Evolutionary conservation across 768 basidiomycete genomes (phyloP), one percentile per base, ranked within the genome.

Genomic region (Austroboletus eburneus): DNA sequence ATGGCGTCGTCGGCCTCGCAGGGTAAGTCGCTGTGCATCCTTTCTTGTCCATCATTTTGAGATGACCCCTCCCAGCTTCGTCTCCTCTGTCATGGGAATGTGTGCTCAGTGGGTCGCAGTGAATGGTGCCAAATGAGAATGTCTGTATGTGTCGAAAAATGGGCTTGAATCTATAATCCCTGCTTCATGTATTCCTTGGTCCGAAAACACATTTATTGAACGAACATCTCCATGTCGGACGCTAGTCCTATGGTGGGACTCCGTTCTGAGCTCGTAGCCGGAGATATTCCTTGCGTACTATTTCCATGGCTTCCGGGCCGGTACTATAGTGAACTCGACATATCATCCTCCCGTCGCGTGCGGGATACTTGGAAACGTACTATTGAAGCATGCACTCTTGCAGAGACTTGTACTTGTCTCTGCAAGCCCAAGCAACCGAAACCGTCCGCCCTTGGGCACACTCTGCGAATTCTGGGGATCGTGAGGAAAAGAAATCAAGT

Each of bases 381-480:
- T 79, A 90, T 62, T 81, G 79, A 13, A 83, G 58, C 78, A 94
- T 84, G 62, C 91, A 94, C 1, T 77, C 75, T 60, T 93, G 86
- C 35, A 93, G 73, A 12, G 67, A 71, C 56, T 78, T 81, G 44
- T 87, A 78, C 60, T 83, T 76, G 25, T 72, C 73, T 60, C 76
- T 80, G 61, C 91, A 94, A 20, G 82, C 79, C 91, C 91, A 94
- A 13, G 83, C 84, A 21, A 92, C 84, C 5, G 91, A 89, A 42
- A 94, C 66, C 3, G 85, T 87, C 8, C 91, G 79, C 8, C 89
- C 89, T 44, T 76, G 71, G 2, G 87, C 83, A 62, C 91, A 94
- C n/a, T 81, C 74, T 14, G 91, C 91, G 60, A 92, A 94, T 43
- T 79, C 91, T 94, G 61, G 24, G 25, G 13, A 18, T 22, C 21